Evolutionary conservation across 768 basidiomycete genomes (phyloP).

Genomic region (Macrolepiota dolichaula): DNA sequence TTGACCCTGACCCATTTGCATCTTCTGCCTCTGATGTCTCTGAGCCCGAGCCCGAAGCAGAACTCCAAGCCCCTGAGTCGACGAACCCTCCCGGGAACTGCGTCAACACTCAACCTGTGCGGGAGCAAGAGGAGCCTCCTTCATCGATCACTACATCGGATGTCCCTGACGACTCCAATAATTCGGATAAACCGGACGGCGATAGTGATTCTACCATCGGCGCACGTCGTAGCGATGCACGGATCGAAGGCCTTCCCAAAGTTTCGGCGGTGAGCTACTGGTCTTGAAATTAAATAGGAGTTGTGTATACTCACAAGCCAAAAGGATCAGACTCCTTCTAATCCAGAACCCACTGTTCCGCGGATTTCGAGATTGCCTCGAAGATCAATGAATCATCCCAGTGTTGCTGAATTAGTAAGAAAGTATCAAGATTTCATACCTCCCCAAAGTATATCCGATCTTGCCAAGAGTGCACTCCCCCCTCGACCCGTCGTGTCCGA

Average conservation of each 20-base stretch:
- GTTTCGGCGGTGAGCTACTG: background rate
- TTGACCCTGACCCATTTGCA: constrained; percentile 51
- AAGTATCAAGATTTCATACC: constrained; percentile 79
- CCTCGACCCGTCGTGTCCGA: constrained; percentile 66
- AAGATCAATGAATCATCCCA: constrained; percentile 50
- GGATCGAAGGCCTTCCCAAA: constrained; percentile 12
- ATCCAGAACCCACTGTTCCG: constrained; percentile 21
- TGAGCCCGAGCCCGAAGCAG: constrained; percentile 47
- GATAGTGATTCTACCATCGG: constrained; percentile 88
- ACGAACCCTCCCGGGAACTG: background rate
- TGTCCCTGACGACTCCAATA: constrained; percentile 9
- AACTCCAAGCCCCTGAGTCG: background rate
- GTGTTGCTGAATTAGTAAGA: constrained; percentile 82
- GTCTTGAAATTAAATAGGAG: background rate
- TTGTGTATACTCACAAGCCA: background rate
- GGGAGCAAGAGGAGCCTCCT: background rate
- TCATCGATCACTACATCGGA: background rate
- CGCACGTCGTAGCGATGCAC: constrained; percentile 36
- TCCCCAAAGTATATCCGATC: constrained; percentile 65
- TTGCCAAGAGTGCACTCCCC: constrained; percentile 66
- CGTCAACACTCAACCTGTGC: background rate
- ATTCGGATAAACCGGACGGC: constrained; percentile 48
- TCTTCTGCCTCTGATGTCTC: constrained; percentile 75
- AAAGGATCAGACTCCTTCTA: constrained; percentile 2
- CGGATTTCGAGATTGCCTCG: constrained; percentile 60